Evolutionary conservation across 1,139 yeast genomes (phyloP).

Genomic region (Protomyces macrosporus): DNA sequence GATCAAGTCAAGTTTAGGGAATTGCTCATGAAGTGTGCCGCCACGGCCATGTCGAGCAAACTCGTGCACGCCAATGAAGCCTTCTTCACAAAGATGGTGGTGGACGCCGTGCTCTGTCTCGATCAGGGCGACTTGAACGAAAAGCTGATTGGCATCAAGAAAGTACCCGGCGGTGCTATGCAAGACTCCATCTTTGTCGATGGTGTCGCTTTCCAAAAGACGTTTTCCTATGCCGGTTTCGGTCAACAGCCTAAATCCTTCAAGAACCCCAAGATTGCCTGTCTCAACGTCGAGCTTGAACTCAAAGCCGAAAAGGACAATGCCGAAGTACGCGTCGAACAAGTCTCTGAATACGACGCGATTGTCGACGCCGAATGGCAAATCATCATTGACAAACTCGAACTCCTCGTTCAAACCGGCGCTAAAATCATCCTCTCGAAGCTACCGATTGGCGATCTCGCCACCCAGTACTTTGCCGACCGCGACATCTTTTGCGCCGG

Average conservation of each 20-base stretch:
- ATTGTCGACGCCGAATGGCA: slow-evolving; percentile 99
- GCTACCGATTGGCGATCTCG: slow-evolving; percentile 95
- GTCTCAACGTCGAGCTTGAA: slow-evolving; percentile 87
- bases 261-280: slow-evolving; percentile 70
- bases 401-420: slow-evolving; percentile 75
- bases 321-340: slow-evolving; percentile 97
- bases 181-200: slow-evolving; percentile 70
- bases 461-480: slow-evolving; percentile 97
- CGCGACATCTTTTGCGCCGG: slow-evolving; percentile 97
- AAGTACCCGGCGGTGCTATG: slow-evolving; percentile 94
- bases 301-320: slow-evolving; percentile 97
- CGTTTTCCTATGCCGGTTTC: slow-evolving; percentile 95
- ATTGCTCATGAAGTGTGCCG: slow-evolving; percentile 84
- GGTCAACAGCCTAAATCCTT: slow-evolving; percentile 96
- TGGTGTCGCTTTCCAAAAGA: slow-evolving; percentile 96
- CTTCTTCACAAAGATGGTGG: slow-evolving; percentile 93
- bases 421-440: slow-evolving; percentile 90
- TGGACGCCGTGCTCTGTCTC: slow-evolving; percentile 83
- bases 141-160: slow-evolving; percentile 85
- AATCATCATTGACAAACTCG: slow-evolving; percentile 78
- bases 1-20: slow-evolving; percentile 53
- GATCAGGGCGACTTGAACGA: slow-evolving; percentile 85
- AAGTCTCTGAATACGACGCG: slow-evolving; percentile 89
- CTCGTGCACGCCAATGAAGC: slow-evolving; percentile 78
- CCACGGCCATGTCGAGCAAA: slow-evolving; percentile 95